These are phyloP conservation scores for Phytophthora niederhauseri DNA, from an alignment of 352 stramenopile species.

Conservation along the genomic window DNA sequence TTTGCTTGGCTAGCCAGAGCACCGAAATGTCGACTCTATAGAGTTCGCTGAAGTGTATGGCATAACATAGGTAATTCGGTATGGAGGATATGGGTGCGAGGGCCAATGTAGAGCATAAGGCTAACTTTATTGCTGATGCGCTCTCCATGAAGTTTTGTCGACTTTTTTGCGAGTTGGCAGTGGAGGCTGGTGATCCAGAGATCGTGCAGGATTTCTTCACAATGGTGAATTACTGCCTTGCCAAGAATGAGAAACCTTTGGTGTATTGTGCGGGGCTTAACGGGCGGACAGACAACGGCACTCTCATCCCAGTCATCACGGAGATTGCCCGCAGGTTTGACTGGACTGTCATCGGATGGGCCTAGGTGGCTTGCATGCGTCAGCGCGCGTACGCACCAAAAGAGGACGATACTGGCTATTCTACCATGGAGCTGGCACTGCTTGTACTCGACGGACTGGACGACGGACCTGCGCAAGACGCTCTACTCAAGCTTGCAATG, in stretches of 20 bases:
- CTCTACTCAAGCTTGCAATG: neutral
- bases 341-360: neutral
- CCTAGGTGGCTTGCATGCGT: neutral
- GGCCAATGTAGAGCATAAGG: neutral
- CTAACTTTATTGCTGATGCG: neutral
- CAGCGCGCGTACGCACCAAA: neutral
- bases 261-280: neutral
- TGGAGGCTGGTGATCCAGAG: neutral
- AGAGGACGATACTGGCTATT: neutral
- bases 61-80: too few species aligned
- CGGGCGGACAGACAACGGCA: neutral
- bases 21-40: too few species aligned
- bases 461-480: neutral
- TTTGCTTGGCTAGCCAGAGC: too few species aligned
- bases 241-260: too few species aligned
- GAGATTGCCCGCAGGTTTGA: neutral
- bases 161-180: neutral
- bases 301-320: neutral
- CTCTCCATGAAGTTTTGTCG: neutral
- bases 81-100: slow-evolving; percentile 5
- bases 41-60: too few species aligned
- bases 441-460: slow-evolving; percentile 8
- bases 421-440: slow-evolving; percentile 5
- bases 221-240: neutral
- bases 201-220: neutral